These are phyloP conservation scores for Stylosanthes scabra DNA, from an alignment of 331 rosid species.

Conservation along the genomic window DNA sequence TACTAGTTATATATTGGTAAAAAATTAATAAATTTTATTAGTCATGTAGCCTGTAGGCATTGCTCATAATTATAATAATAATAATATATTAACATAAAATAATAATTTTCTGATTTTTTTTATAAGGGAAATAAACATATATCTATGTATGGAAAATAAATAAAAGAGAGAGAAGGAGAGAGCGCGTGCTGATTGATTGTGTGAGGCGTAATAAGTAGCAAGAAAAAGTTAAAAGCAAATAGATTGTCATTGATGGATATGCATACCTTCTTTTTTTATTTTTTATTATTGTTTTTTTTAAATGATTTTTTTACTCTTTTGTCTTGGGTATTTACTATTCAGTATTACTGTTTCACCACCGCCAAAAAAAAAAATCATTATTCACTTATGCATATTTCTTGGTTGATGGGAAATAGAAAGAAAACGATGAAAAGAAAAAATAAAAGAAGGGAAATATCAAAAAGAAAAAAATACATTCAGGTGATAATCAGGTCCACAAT, in stretches of 20 bases:
- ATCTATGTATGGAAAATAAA: neutral
- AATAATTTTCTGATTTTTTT: neutral
- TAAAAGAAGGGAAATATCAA: too few species aligned
- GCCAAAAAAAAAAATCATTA: too few species aligned
- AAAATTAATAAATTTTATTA: too few species aligned
- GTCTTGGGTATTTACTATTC: slow-evolving; percentile 15
- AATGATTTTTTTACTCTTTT: neutral
- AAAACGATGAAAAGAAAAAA: too few species aligned
- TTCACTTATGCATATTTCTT: too few species aligned
- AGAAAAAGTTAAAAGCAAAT: slow-evolving; percentile 47
- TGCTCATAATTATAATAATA: too few species aligned
- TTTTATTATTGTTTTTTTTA: neutral
- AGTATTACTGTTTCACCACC: too few species aligned
- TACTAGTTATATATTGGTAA: too few species aligned
- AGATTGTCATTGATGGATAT: slow-evolving; percentile 40
- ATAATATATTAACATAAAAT: neutral
- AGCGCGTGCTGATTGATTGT: neutral
- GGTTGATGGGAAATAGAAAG: too few species aligned
- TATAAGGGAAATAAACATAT: neutral
- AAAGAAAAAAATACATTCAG: too few species aligned
- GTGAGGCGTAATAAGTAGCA: slow-evolving; percentile 42
- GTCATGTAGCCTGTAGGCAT: too few species aligned
- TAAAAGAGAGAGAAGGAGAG: neutral
- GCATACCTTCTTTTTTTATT: neutral
- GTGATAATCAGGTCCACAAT: too few species aligned